Percentiles rank a stretch among this genome's conserved stretches.
These are phyloP conservation scores for Nicotiana otophora DNA, from an alignment of 257 asterid genomes.

Conservation along the genomic window DNA sequence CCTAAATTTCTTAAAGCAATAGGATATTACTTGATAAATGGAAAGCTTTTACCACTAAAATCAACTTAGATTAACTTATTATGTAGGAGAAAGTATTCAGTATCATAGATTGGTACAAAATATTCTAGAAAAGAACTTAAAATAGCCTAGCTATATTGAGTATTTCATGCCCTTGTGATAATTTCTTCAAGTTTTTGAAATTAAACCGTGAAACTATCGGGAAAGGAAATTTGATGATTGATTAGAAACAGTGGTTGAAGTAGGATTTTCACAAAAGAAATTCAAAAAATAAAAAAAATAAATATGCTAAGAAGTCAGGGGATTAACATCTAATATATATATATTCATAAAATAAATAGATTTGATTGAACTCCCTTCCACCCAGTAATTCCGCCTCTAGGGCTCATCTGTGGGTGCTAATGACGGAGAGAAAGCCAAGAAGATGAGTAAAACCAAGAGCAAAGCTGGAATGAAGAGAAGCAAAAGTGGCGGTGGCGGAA, in stretches of 20 bases:
- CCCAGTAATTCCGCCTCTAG: no score
- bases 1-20: not conserved
- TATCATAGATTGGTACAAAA: not conserved
- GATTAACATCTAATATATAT: no score
- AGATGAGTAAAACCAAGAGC: not conserved
- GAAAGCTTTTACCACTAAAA: not conserved
- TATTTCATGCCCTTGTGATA: no score
- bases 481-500: conserved; percentile 33
- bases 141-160: no score
- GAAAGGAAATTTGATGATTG: not conserved
- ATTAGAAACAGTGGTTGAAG: not conserved
- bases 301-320: no score
- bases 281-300: no score
- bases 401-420: not conserved
- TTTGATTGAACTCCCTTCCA: no score
- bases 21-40: not conserved
- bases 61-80: not conserved
- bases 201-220: not conserved
- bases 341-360: no score
- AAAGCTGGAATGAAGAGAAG: conserved; percentile 7
- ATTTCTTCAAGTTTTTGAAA: not conserved
- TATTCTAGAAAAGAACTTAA: not conserved
- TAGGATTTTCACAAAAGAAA: no score
- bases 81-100: not conserved
- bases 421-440: conserved; percentile 7